Evolutionary conservation across 805 yeast species (phyloP), one percentile per base, ranked within the genome.

Genomic region (Starmerella davenportii): DNA sequence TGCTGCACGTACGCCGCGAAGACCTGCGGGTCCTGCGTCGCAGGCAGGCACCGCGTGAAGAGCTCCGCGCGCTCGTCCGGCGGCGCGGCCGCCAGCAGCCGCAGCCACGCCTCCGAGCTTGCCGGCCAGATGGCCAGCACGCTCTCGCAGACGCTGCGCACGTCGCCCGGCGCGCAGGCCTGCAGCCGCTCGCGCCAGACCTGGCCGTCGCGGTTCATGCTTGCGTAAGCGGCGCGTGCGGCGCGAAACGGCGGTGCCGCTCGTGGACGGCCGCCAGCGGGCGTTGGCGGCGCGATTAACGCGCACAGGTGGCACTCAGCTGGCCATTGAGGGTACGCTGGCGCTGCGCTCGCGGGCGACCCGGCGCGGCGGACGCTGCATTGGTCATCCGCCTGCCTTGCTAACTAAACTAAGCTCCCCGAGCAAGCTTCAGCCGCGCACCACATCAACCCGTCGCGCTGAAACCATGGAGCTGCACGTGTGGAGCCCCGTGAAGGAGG

Each of bases 1-100:
- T 79, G 81, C 34, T 69, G 70, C 21, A 90, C 68, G 56, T 87
- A 87, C n/a, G 69, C 59, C 39, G 72, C 64, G 76, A 93, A 87
- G 20, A 87, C 58, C 19, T 69, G 68, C 21, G 82, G 74, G 48
- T 77, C 73, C 37, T 69, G 71, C 16, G 75, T 67, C 24, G 65
- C 63, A 2, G 74, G 66, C 32, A 85, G 64, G 51, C 74, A 63
- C 5, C 71, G 64, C 49, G 82, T 77, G 17, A 81, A 56, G 49
- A 76, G 72, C 16, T 66, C 58, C 38, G 74, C 76, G 54, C 68
- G 82, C 19, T 16, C 29, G n/a, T 29, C 32, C 5, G 15, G 15
- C 5, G 19, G 9, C 19, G 19, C 19, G 8, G 19, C 5, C 15
- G 5, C 32, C 5, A 29, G 16, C 19, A 29, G 32, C 15, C 61